phyloP scores from a whole-genome alignment of 2,329 filamentous ascomycete species.

The Beauveria sp. region DNA sequence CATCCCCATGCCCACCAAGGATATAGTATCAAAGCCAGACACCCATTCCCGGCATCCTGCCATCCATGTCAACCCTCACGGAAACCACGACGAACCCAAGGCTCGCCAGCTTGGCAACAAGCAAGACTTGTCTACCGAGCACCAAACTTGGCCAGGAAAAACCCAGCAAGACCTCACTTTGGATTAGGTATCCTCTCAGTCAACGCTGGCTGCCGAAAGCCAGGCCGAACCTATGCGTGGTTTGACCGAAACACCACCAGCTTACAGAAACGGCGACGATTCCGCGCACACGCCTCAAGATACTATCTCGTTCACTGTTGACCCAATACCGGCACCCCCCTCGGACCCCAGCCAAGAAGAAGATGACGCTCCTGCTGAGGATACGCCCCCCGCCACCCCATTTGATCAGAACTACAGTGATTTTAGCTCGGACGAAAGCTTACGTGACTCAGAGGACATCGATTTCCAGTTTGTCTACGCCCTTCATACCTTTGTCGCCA shows the following conservation, averaged over 20 bases:
- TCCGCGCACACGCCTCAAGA: neutral
- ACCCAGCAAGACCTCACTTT: neutral
- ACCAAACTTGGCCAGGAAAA: neutral
- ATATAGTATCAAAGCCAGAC: neutral
- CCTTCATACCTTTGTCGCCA: constrained; percentile 93
- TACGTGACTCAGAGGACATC: constrained; percentile 94
- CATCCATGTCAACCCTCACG: neutral
- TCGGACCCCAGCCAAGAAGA: constrained; percentile 22
- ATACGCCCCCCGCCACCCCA: constrained; percentile 49
- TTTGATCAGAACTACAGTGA: constrained; percentile 58
- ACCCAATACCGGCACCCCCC: neutral
- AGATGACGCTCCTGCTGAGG: constrained; percentile 41
- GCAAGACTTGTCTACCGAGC: neutral
- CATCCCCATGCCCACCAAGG: neutral
- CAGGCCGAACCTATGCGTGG: neutral
- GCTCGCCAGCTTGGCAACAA: neutral
- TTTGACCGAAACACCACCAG: neutral
- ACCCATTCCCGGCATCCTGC: neutral
- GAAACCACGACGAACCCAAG: neutral
- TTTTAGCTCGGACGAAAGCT: constrained; percentile 70
- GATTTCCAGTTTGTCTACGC: constrained; percentile 99
- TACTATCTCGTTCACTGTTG: neutral
- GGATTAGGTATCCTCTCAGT: constrained; percentile 4
- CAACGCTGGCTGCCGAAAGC: neutral
- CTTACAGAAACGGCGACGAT: neutral